Evolutionary conservation across 2,329 filamentous ascomycete genomes (phyloP).

Genomic region (Aspergillus transmontanensis): DNA sequence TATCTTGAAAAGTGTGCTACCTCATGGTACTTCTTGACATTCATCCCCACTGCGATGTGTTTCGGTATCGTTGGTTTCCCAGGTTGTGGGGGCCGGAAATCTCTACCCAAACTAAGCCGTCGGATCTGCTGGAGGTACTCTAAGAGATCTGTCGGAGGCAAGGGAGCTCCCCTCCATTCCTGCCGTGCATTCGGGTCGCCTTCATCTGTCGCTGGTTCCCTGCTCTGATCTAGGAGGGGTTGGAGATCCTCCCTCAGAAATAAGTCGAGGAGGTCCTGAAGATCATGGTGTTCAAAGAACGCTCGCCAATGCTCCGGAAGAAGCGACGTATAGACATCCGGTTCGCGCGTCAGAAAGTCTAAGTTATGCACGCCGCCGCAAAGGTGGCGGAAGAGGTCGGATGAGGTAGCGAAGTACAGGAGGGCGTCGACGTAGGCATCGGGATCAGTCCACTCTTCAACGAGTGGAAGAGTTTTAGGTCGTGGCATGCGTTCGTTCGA

Average conservation of each 20-base stretch:
- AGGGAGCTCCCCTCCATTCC: slow-evolving; percentile 47
- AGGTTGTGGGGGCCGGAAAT: slow-evolving; percentile 51
- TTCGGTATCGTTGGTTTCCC: slow-evolving; percentile 61
- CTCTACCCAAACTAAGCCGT: slow-evolving; percentile 66
- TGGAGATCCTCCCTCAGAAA: slow-evolving; percentile 76
- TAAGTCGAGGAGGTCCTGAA: slow-evolving; percentile 77
- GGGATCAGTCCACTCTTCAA: slow-evolving; percentile 67
- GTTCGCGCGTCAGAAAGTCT: slow-evolving; percentile 88
- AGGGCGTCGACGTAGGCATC: slow-evolving; percentile 81
- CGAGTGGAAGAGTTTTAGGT: slow-evolving; percentile 65
- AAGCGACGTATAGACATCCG: slow-evolving; percentile 77
- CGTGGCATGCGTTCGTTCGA: slow-evolving; percentile 46
- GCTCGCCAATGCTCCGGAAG: slow-evolving; percentile 78
- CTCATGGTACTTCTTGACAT: slow-evolving; percentile 92
- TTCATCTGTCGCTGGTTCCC: slow-evolving; percentile 10
- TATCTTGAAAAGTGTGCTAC: slow-evolving; percentile 89
- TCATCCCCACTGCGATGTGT: slow-evolving; percentile 86
- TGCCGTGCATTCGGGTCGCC: slow-evolving; percentile 9
- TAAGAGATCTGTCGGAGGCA: slow-evolving; percentile 61
- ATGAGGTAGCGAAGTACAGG: slow-evolving; percentile 72
- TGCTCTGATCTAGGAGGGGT: slow-evolving; percentile 32
- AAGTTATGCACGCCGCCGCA: slow-evolving; percentile 96
- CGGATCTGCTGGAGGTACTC: slow-evolving; percentile 74
- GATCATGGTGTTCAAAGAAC: slow-evolving; percentile 71
- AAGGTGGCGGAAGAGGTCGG: slow-evolving; percentile 79